These are phyloP conservation scores for Pseudocercospora eumusae DNA, from an alignment of 2,329 filamentous ascomycete genomes.

Conservation along the genomic window DNA sequence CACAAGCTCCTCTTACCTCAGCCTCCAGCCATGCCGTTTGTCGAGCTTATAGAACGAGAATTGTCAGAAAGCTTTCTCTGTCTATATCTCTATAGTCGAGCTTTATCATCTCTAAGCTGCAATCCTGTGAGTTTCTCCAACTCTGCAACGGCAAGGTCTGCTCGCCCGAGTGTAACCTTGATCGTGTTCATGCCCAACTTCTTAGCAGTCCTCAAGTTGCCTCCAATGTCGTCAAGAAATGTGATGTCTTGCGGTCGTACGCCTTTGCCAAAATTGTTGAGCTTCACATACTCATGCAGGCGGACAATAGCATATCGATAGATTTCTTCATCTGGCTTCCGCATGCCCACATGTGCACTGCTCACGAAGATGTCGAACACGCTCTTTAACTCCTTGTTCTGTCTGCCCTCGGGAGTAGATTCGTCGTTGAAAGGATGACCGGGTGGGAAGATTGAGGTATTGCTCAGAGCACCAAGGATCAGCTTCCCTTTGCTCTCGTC, in stretches of 20 bases:
- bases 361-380: slow-evolving; percentile 87
- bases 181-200: slow-evolving; percentile 76
- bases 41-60: too few relatives aligned
- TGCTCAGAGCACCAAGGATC: slow-evolving; percentile 80
- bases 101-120: slow-evolving; percentile 19
- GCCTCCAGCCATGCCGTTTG: background rate
- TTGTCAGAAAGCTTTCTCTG: background rate
- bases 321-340: slow-evolving; percentile 83
- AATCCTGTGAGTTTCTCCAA: slow-evolving; percentile 75
- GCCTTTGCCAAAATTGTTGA: slow-evolving; percentile 55
- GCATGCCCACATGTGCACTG: slow-evolving; percentile 79
- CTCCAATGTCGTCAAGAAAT: slow-evolving; percentile 92
- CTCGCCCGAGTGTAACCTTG: slow-evolving; percentile 77
- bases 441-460: slow-evolving; percentile 82
- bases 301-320: slow-evolving; percentile 72
- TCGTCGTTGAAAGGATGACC: slow-evolving; percentile 67
- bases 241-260: slow-evolving; percentile 69
- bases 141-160: slow-evolving; percentile 77
- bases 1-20: background rate
- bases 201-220: slow-evolving; percentile 81
- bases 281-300: slow-evolving; percentile 63
- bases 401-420: slow-evolving; percentile 41
- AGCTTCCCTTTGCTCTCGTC: slow-evolving; percentile 50
- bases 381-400: slow-evolving; percentile 56
- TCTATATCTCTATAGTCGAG: slow-evolving; percentile 17